Conservation (phyloP, 2,329 filamentous ascomycete genomes). For the Diaporthe capsici region DNA sequence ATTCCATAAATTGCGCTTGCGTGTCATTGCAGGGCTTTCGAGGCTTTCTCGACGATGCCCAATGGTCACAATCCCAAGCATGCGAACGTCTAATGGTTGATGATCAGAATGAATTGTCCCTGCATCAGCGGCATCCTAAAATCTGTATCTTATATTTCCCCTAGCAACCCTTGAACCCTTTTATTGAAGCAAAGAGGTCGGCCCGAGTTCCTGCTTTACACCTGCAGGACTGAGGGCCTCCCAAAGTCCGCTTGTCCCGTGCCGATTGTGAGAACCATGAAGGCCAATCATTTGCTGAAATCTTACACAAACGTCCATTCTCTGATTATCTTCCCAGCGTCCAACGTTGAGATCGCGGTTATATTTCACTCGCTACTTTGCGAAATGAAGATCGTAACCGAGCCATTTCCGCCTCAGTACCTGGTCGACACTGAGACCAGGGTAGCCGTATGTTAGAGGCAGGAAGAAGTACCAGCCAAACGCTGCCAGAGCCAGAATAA, state of each 20-base stretch:
- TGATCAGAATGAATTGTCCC: not conserved
- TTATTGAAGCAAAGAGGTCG: not conserved
- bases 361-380: conserved; percentile 76
- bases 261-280: conserved; percentile 3
- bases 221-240: not conserved
- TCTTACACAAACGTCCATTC: conserved; percentile 30
- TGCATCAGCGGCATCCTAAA: not conserved
- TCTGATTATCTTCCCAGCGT: not conserved
- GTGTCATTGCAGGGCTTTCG: not conserved
- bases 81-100: not conserved
- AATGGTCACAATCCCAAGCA: not conserved
- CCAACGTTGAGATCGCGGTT: not conserved
- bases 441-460: conserved; percentile 94
- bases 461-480: conserved; percentile 94
- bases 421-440: conserved; percentile 83
- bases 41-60: not conserved
- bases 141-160: not conserved
- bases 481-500: conserved; percentile 77
- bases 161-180: not conserved
- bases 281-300: conserved; percentile 26
- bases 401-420: conserved; percentile 93
- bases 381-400: conserved; percentile 97
- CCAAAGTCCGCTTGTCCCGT: not conserved
- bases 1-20: not conserved
- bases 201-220: not conserved